Evolutionary conservation across 148 eudicot species (phyloP).

Genomic region (Heliosperma pusillum): DNA sequence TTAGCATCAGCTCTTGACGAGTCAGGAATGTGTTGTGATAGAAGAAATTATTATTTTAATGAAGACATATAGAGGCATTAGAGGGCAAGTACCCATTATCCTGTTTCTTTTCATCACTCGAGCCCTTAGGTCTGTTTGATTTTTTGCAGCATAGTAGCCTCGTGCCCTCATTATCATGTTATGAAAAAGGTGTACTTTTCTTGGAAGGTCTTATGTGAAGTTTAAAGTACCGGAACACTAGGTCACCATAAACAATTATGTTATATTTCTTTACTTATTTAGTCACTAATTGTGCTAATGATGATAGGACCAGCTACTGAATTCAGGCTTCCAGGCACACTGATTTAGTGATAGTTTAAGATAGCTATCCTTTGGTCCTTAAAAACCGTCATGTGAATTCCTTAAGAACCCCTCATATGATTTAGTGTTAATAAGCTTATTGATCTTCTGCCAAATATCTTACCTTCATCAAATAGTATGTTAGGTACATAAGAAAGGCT

Average conservation of each 20-base stretch:
- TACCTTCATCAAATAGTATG: background rate
- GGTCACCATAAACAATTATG: background rate
- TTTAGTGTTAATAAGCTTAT: no score
- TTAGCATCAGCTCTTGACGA: background rate
- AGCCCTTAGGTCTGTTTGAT: background rate
- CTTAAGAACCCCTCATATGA: no score
- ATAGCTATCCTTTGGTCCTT: no score
- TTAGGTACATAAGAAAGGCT: background rate
- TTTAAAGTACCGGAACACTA: background rate
- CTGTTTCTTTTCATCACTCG: background rate
- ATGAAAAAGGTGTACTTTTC: background rate
- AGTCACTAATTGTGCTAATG: background rate
- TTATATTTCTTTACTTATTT: background rate
- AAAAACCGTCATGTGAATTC: no score
- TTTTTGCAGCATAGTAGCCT: background rate
- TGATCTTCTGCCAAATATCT: background rate
- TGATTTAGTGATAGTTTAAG: no score
- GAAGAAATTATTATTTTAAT: no score
- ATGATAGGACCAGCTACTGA: background rate
- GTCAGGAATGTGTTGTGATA: no score
- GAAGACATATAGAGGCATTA: background rate
- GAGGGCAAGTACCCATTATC: background rate
- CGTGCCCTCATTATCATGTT: background rate
- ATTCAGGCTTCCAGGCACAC: no score
- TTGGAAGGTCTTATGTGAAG: background rate